Percentiles rank a stretch among this genome's conserved stretches.
Evolutionary conservation across 306 rosid species (phyloP).

Genomic region (Trifolium subterraneum): DNA sequence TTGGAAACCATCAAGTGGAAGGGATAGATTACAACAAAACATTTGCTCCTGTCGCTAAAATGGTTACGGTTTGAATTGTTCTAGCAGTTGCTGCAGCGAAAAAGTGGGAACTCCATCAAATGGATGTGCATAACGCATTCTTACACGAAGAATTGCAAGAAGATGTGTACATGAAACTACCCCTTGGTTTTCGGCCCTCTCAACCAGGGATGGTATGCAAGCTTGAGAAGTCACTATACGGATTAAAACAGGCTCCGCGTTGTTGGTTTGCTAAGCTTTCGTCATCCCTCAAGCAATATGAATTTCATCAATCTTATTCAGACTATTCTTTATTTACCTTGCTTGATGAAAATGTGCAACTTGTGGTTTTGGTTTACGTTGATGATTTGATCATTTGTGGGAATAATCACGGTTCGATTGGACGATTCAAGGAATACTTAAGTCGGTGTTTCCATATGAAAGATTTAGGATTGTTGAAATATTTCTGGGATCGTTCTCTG

Average conservation of each 20-base stretch:
- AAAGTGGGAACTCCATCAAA: too few species aligned
- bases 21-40: background rate
- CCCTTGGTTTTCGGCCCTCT: background rate
- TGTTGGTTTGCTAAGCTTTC: background rate
- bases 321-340: background rate
- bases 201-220: background rate
- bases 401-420: background rate
- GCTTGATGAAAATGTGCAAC: background rate
- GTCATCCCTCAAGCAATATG: background rate
- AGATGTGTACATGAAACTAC: background rate
- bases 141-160: background rate
- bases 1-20: slow-evolving; percentile 7
- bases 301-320: background rate
- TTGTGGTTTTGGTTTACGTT: background rate
- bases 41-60: too few species aligned
- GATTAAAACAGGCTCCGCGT: background rate
- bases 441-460: background rate
- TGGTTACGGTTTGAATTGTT: too few species aligned
- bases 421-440: background rate
- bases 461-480: background rate
- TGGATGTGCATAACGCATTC: too few species aligned
- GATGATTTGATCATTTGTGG: background rate
- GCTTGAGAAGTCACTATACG: too few species aligned
- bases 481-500: background rate
- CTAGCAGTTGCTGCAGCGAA: too few species aligned